These are phyloP conservation scores for Aspergillus indologenus DNA, from an alignment of 495 filamentous ascomycete species.

Conservation along the genomic window DNA sequence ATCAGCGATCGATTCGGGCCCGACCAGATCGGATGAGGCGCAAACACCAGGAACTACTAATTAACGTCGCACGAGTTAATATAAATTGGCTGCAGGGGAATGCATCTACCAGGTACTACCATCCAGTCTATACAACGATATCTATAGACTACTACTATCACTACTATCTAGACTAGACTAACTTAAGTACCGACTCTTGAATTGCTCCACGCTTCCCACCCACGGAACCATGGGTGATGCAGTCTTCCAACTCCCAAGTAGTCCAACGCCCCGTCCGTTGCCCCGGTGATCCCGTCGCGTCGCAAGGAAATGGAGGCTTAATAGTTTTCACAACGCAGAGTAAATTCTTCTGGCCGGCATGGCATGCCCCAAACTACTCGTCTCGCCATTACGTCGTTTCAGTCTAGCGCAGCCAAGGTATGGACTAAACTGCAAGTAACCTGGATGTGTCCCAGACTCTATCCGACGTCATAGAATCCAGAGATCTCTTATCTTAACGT, in stretches of 20 bases:
- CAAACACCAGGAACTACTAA: neutral
- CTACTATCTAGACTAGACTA: neutral
- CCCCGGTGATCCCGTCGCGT: slow-evolving; percentile 6
- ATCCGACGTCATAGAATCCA: neutral
- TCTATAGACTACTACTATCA: neutral
- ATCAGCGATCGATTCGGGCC: slow-evolving; percentile 2
- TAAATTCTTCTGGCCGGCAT: neutral
- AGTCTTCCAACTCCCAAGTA: neutral
- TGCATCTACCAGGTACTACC: neutral
- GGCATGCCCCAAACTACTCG: neutral
- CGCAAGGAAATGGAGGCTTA: slow-evolving; percentile 1
- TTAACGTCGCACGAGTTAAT: neutral
- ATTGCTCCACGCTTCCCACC: slow-evolving; percentile 18
- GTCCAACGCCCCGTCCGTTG: slow-evolving; percentile 15
- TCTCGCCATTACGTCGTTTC: slow-evolving; percentile 2
- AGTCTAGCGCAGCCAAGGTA: neutral
- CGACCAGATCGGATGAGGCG: neutral
- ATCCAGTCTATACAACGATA: too few species aligned
- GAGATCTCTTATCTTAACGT: neutral
- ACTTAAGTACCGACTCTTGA: neutral
- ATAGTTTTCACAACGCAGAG: neutral
- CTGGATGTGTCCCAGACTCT: too few species aligned
- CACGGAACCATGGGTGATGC: slow-evolving; percentile 23
- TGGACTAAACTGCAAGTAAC: too few species aligned
- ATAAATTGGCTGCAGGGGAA: neutral